Conservation (phyloP, 495 filamentous ascomycete genomes). For the Penicillium tannophilum region DNA sequence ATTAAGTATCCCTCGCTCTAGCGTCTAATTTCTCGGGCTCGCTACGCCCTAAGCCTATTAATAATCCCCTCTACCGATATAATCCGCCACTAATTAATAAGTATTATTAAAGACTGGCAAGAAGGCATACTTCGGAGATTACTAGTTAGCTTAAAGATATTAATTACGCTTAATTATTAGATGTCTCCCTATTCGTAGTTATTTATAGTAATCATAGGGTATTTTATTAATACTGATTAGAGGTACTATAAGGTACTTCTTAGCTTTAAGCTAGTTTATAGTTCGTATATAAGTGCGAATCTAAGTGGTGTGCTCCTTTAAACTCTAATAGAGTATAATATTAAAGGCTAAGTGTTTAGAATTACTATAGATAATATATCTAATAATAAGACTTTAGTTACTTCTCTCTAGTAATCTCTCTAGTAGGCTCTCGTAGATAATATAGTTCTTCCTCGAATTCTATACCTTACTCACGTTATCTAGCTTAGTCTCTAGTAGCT, state of each 20-base stretch:
- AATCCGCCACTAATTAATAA: not conserved
- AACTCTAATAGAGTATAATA: slow-evolving; percentile 3
- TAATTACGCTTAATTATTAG: slow-evolving; percentile 21
- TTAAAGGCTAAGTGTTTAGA: too few species aligned
- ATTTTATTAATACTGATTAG: slow-evolving; percentile 24
- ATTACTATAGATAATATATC: too few species aligned
- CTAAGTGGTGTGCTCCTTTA: slow-evolving; percentile 17
- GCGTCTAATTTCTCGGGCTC: not conserved
- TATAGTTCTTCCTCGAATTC: too few species aligned
- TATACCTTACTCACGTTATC: too few species aligned
- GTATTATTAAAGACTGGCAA: slow-evolving; percentile 7
- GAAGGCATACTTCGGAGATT: slow-evolving; percentile 10
- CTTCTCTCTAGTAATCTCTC: too few species aligned
- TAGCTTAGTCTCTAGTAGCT: too few species aligned
- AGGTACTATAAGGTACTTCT: slow-evolving; percentile 24
- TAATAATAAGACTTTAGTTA: too few species aligned
- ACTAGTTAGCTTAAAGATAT: slow-evolving; percentile 12
- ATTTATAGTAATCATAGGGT: slow-evolving; percentile 27
- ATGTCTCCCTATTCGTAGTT: slow-evolving; percentile 13
- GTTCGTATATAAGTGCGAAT: slow-evolving; percentile 11
- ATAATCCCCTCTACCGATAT: not conserved
- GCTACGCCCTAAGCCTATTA: not conserved
- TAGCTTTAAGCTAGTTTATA: slow-evolving; percentile 23
- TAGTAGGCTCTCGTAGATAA: too few species aligned
- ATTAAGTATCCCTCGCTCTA: too few species aligned